Evolutionary conservation across 371 early-diverging fungal genomes (phyloP).

Genomic region (Syncephalastrum sp.): DNA sequence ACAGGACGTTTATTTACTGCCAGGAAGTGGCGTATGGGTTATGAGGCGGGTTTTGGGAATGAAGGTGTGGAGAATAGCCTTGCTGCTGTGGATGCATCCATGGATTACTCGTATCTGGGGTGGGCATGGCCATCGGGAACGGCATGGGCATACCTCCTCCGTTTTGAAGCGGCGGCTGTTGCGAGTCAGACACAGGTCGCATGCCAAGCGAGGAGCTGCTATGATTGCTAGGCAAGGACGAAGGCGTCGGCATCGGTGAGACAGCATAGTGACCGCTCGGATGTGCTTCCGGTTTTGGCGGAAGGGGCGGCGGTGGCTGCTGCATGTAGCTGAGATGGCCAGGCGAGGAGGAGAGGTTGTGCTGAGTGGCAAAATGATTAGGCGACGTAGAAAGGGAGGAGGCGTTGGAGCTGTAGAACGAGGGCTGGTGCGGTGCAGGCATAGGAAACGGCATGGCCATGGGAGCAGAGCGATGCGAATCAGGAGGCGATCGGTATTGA

Average conservation of each 20-base stretch:
- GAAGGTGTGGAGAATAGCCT: background rate
- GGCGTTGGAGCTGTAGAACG: no score
- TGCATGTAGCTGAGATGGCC: no score
- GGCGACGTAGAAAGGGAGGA: no score
- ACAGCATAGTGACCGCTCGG: background rate
- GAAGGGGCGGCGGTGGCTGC: background rate
- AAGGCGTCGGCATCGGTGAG: constrained; percentile 4
- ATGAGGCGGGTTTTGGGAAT: background rate
- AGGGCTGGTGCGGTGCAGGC: constrained; percentile 1
- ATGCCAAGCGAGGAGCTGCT: constrained; percentile 1
- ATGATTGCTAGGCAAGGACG: background rate
- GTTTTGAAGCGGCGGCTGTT: constrained; percentile 1
- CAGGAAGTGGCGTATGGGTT: no score
- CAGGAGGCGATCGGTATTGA: background rate
- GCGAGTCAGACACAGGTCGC: background rate
- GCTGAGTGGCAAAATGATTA: no score
- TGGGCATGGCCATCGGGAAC: constrained; percentile 7
- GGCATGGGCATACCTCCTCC: background rate
- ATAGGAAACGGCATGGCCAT: constrained; percentile 7
- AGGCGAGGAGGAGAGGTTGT: no score
- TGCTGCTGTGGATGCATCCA: background rate
- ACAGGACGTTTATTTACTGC: no score
- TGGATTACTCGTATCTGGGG: background rate
- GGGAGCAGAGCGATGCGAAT: background rate
- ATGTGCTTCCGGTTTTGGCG: background rate